Base-by-base conservation (phyloP, 23 red algal species). In the Cyanidiococcus yangmingshanensis region DNA sequence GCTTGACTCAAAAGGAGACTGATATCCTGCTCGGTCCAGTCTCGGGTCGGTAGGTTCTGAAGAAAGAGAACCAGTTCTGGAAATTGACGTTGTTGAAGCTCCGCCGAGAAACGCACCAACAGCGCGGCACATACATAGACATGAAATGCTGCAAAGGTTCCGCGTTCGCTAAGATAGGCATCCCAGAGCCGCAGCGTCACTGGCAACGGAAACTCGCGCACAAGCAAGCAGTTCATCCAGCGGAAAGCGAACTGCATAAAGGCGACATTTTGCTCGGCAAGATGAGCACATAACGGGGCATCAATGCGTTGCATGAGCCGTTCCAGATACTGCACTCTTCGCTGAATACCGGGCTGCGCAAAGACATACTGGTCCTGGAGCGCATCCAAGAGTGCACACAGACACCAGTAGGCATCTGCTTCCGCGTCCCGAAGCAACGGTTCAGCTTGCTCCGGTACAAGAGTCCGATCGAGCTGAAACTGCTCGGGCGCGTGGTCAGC, bases 221-320 rank as follows among this genome's bases (percentile, higher is more conserved):
- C 90, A 15, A 98, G 76, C 40, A 98, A 74, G 38, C 88, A 91
- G 30, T 91, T 91, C 57, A 98, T 84, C 94, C 88, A 98, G 41
- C 94, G 75, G 50, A 83, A 98, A 1, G 88, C 76, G 74, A 91
- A 98, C 77, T 91, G 88, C 54, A 98, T 84, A 67, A 86, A 84
- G 76, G 88, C 82, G 1, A 86, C 38, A 29, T 76, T 83, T 7
- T 85, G 57, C 2, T n/a, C 37, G n/a, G 25, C 27, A 18, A 98
- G 76, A 58, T 98, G 88, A 27, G 35, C 76, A 27, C 58, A 57
- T 21, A 91, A 79, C 7, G 41, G 21, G 1, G 85, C 80, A 35
- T 87, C 86, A 26, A 98, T 85, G 34, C 74, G 50, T 32, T 39
- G 59, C 12, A 98, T 75, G 21, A 98, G 67, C 29, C 78, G 27